Conservation (phyloP, 2,329 filamentous ascomycete genomes). For the Claviceps spartinae region DNA sequence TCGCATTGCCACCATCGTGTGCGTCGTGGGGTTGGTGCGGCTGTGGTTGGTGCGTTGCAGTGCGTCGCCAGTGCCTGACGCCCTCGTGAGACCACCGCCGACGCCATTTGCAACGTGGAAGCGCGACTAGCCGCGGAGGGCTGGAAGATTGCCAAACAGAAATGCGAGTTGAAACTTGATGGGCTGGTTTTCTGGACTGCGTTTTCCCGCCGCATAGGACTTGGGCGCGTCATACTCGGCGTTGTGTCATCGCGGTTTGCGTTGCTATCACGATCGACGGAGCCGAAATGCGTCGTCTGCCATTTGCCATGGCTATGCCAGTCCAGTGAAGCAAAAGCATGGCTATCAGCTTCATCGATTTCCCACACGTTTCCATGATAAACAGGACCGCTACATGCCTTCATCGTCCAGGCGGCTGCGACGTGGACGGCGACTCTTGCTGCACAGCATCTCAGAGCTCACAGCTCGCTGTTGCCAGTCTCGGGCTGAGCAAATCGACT, state of each 20-base stretch:
- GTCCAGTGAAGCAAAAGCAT: background rate
- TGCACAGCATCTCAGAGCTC: background rate
- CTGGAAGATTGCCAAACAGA: too few species aligned
- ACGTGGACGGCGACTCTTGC: background rate
- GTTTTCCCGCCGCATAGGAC: background rate
- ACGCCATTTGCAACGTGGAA: conserved; percentile 7
- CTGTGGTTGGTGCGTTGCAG: background rate
- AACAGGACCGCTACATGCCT: background rate
- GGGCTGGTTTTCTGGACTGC: background rate
- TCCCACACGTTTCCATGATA: background rate
- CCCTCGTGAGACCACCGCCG: conserved; percentile 8
- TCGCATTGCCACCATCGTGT: conserved; percentile 3
- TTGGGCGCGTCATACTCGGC: background rate
- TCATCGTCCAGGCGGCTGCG: background rate
- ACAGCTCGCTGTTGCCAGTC: background rate
- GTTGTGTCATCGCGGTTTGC: background rate
- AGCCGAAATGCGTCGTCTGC: background rate
- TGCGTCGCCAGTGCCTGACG: conserved; percentile 6
- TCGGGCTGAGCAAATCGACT: background rate
- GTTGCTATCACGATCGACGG: background rate
- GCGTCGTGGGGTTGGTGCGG: conserved; percentile 1
- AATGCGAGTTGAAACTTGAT: background rate
- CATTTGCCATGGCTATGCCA: background rate
- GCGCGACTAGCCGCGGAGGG: too few species aligned
- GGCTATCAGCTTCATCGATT: background rate